phyloP scores from a whole-genome alignment of 1,139 yeast genomes.

The Kodamaea ohmeri region DNA sequence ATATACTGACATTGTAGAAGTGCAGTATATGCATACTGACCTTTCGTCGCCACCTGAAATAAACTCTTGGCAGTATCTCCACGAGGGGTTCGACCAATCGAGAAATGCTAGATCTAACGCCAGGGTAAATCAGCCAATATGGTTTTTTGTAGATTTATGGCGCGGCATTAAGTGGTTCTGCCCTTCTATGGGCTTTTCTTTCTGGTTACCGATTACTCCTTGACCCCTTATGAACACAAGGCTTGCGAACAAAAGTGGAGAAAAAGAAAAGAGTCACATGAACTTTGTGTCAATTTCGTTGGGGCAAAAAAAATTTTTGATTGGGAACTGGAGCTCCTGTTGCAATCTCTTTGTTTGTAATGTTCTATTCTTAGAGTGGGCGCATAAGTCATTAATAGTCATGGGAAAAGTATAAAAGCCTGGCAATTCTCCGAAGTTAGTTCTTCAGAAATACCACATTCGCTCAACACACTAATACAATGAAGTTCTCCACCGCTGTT shows the following conservation, averaged over 20 bases:
- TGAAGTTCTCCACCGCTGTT: slow-evolving; percentile 29
- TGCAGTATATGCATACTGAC: not conserved
- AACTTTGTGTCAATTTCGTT: not conserved
- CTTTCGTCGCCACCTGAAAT: not conserved
- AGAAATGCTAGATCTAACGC: too few relatives aligned
- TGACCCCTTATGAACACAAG: slow-evolving; percentile 1
- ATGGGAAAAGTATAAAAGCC: slow-evolving; percentile 2
- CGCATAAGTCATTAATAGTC: not conserved
- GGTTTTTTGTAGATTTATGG: too few relatives aligned
- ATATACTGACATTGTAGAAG: not conserved
- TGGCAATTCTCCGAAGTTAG: not conserved
- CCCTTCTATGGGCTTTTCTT: too few relatives aligned
- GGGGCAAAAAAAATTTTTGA: not conserved
- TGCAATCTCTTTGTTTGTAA: not conserved
- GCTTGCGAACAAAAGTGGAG: not conserved
- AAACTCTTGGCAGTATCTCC: too few relatives aligned
- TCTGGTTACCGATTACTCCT: too few relatives aligned
- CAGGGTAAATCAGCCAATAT: too few relatives aligned
- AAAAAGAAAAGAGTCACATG: not conserved
- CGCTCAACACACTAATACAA: slow-evolving; percentile 21
- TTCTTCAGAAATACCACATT: slow-evolving; percentile 16
- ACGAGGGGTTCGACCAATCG: too few relatives aligned
- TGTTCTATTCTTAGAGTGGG: slow-evolving; percentile 4
- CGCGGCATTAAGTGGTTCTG: too few relatives aligned
- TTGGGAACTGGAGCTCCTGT: not conserved